Base-by-base conservation (phyloP, 139 green algal genomes). In the Diplosphaera chodatii region DNA sequence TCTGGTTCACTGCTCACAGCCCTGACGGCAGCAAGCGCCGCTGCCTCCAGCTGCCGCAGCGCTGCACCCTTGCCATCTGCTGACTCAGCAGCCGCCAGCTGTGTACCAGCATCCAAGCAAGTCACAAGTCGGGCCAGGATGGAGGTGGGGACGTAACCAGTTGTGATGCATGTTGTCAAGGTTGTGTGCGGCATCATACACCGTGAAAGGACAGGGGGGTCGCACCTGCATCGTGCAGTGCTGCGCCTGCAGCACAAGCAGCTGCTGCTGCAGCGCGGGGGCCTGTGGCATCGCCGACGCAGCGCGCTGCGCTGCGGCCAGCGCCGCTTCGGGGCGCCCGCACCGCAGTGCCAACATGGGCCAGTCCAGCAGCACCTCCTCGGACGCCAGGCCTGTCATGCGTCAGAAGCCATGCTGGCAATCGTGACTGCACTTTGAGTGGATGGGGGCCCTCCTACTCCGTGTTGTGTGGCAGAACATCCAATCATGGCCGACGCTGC, bases 221-320 rank as follows among this genome's bases (percentile, higher is more conserved):
- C n/a, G 37, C 3, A 74, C 74, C 74, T 78, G 74, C 4, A 59
- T 28, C 13, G 37, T 67, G 25, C 28, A 25, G n/a, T 70, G 62
- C 37, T 72, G 74, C 2, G 70, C 67, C 64, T 84, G 70, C 34
- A 89, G 63, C 8, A 31, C n/a, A 62, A 90, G 70, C 28, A 73
- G 69, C 63, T 72, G 69, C 37, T 64, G 68, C 78, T 83, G 88
- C 27, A 85, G 32, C 2, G 48, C 33, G 1, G 73, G 75, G 32
- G 69, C 77, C 22, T 25, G 40, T 0, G 82, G 80, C 34, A 71
- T 62, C 4, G 74, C 66, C 33, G 78, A 28, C 31, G 67, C 76
- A 23, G 73, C 83, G 22, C 48, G 32, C 28, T 67, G 71, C 16
- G 76, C 73, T 1, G 73, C 83, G 5, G 59, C 69, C 55, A 86